Evolutionary conservation across 345 rosid species (phyloP).

Genomic region (Salix suchowensis): DNA sequence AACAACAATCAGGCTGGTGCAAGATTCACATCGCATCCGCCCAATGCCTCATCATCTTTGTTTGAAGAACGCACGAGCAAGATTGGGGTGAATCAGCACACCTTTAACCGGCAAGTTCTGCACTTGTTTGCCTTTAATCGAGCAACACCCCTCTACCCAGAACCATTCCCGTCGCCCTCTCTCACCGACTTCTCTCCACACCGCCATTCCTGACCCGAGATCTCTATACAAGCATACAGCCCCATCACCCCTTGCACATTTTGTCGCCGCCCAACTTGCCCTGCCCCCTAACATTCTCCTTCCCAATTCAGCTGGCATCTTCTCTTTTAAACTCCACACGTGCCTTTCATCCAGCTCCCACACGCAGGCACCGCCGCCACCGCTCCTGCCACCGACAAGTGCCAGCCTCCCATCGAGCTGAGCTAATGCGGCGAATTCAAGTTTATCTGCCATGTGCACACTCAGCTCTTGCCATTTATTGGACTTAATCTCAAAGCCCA

Average conservation of each 20-base stretch:
- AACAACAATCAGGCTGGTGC: too few relatives aligned
- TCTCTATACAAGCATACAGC: conserved; percentile 44
- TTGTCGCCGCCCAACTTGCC: conserved; percentile 38
- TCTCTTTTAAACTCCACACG: conserved; percentile 30
- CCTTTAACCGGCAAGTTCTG: conserved; percentile 35
- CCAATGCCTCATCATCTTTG: too few relatives aligned
- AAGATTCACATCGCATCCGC: too few relatives aligned
- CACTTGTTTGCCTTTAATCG: conserved; percentile 21
- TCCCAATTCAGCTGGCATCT: conserved; percentile 37
- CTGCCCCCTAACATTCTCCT: conserved; percentile 26
- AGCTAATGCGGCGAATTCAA: conserved; percentile 40
- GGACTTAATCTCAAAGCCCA: conserved; percentile 37
- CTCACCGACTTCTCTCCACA: conserved; percentile 37
- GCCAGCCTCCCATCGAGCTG: conserved; percentile 25
- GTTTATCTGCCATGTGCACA: conserved; percentile 40
- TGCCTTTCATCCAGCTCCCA: conserved; percentile 38
- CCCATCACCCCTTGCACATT: conserved; percentile 38
- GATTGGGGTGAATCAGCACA: conserved; percentile 38
- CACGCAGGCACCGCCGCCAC: conserved; percentile 20
- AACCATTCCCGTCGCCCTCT: conserved; percentile 42
- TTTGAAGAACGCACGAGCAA: conserved; percentile 5
- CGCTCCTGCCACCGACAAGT: conserved; percentile 31
- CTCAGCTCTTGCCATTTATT: conserved; percentile 45
- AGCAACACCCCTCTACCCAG: conserved; percentile 46
- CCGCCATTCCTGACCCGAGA: conserved; percentile 45